Conservation (phyloP, 2,329 filamentous ascomycete species). For the Pseudohalonectria lignicola region DNA sequence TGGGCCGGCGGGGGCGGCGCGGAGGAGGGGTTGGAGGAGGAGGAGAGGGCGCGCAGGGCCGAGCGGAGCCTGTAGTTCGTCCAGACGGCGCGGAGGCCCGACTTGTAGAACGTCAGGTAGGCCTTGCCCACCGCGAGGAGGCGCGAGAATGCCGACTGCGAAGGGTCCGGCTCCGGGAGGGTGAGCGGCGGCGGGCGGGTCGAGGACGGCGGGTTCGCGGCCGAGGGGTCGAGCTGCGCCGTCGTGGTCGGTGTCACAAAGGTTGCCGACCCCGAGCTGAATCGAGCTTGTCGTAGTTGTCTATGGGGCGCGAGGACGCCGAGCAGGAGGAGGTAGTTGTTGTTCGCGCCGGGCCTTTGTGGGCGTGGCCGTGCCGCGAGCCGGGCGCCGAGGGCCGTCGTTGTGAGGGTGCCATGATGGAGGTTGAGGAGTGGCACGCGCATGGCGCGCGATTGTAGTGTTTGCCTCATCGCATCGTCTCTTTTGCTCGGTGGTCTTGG, state of each 20-base stretch:
- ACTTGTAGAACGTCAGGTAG: conserved; percentile 80
- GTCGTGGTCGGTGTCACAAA: no score
- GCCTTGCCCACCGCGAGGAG: conserved; percentile 57
- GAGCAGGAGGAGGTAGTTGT: no score
- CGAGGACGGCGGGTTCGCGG: conserved; percentile 55
- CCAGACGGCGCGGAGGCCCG: conserved; percentile 65
- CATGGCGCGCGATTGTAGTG: neutral
- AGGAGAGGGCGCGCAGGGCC: conserved; percentile 10
- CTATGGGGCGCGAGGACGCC: no score
- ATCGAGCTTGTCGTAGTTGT: no score
- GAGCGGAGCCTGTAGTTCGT: conserved; percentile 48
- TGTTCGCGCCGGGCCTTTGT: no score
- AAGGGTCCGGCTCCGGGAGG: conserved; percentile 43
- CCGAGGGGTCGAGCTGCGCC: conserved; percentile 1
- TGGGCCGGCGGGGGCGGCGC: conserved; percentile 27
- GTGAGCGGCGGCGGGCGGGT: conserved; percentile 63
- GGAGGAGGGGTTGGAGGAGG: conserved; percentile 10
- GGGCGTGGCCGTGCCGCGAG: no score
- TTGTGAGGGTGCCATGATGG: no score
- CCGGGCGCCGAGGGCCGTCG: no score
- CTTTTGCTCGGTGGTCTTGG: neutral
- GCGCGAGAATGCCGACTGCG: conserved; percentile 36
- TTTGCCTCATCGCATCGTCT: neutral
- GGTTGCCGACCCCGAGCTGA: neutral
- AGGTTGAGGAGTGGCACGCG: neutral